Conservation (phyloP, 2,329 filamentous ascomycete species). For the Sporothrix protearum region DNA sequence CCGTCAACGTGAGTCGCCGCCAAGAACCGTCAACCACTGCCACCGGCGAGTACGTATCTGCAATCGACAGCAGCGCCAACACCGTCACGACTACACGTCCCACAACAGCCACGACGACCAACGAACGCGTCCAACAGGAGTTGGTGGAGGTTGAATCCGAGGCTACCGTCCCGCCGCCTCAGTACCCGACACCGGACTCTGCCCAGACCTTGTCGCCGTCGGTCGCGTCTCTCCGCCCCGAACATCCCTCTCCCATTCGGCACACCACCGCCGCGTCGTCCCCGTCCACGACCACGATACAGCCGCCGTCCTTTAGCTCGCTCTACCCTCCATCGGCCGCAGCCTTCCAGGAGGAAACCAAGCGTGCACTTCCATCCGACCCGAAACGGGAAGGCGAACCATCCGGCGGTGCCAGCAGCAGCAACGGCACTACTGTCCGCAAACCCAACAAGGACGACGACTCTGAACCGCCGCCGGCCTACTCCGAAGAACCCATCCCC, state of each 20-base stretch:
- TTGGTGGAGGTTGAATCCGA: neutral
- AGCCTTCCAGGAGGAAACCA: conserved; percentile 64
- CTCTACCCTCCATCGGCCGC: conserved; percentile 47
- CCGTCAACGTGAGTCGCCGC: neutral
- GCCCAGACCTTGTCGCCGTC: neutral
- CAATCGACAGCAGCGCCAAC: neutral
- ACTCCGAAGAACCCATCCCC: conserved; percentile 90
- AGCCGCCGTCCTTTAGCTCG: conserved; percentile 59
- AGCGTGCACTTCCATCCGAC: conserved; percentile 77
- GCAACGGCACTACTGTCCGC: conserved; percentile 25
- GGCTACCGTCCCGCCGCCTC: neutral
- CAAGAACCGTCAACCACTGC: neutral
- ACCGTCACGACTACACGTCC: neutral
- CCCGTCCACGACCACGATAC: conserved; percentile 2
- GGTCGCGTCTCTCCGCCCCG: neutral
- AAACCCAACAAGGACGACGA: conserved; percentile 64
- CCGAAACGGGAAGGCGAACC: conserved; percentile 64
- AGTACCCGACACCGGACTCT: neutral
- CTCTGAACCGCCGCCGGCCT: conserved; percentile 89
- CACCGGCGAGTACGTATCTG: neutral
- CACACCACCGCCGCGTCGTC: conserved; percentile 1
- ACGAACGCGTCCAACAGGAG: conserved; percentile 7
- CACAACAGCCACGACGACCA: neutral
- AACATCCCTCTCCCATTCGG: neutral
- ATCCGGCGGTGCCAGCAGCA: conserved; percentile 43